Percentiles rank a stretch among this genome's conserved stretches.
Conservation (phyloP, 2,329 filamentous ascomycete species). For the Trichoderma atrobrunneum region DNA sequence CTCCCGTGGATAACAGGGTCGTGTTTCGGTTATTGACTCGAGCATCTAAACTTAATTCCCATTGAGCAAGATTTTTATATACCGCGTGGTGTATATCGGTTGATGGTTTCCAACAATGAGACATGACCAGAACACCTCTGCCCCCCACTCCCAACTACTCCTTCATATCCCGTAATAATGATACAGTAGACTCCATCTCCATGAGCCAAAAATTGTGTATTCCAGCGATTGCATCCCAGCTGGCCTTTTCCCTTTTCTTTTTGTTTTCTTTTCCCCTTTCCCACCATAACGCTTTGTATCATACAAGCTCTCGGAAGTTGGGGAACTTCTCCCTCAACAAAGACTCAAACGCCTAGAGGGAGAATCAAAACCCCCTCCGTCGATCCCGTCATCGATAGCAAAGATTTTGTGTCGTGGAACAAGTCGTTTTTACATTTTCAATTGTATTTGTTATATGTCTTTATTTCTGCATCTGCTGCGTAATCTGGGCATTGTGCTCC, state of each 20-base stretch:
- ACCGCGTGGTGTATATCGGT: background rate
- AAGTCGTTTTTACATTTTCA: background rate
- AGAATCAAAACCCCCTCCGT: background rate
- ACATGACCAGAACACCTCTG: background rate
- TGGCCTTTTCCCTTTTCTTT: background rate
- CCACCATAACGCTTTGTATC: background rate
- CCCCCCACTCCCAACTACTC: background rate
- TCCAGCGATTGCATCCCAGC: background rate
- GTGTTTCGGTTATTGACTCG: constrained; percentile 1
- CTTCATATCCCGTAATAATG: constrained; percentile 5
- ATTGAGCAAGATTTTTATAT: constrained; percentile 17
- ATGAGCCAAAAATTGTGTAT: background rate
- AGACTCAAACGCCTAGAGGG: background rate
- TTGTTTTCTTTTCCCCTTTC: background rate
- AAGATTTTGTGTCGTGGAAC: background rate
- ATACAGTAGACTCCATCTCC: constrained; percentile 10
- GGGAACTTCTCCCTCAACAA: background rate
- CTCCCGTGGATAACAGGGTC: constrained; percentile 2
- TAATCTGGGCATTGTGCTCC: constrained; percentile 63
- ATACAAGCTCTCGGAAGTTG: background rate
- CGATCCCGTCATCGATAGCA: background rate
- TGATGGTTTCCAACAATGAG: background rate
- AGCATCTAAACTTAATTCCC: constrained; percentile 17
- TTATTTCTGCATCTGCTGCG: constrained; percentile 50
- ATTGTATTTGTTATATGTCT: background rate